Conservation (phyloP, 1,139 yeast species). For the Saccharomyces hybrid region DNA sequence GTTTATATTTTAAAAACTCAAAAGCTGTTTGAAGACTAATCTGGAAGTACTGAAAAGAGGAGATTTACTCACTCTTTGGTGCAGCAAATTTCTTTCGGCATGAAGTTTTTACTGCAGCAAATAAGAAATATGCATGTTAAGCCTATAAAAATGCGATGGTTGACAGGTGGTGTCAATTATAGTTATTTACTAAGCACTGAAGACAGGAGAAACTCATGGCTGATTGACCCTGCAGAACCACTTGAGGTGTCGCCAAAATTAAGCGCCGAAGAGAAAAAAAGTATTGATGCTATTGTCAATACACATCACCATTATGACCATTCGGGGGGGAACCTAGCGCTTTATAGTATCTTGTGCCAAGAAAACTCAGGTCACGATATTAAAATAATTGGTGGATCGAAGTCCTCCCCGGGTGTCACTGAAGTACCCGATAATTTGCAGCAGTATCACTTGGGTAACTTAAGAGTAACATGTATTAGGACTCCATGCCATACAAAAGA, state of each 20-base stretch:
- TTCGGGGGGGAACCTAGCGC: conserved; percentile 70
- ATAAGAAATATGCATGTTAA: conserved; percentile 66
- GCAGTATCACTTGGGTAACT: conserved; percentile 41
- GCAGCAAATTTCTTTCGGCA: background rate
- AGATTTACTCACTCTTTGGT: background rate
- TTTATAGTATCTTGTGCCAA: conserved; percentile 28
- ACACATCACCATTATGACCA: conserved; percentile 97
- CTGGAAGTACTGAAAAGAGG: background rate
- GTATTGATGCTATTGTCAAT: conserved; percentile 70
- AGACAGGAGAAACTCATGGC: conserved; percentile 60
- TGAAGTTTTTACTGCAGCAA: conserved; percentile 4
- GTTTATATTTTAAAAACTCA: background rate
- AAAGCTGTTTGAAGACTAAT: background rate
- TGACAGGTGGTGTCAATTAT: conserved; percentile 77
- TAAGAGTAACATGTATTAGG: conserved; percentile 66
- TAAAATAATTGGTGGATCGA: conserved; percentile 68
- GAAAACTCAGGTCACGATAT: conserved; percentile 40
- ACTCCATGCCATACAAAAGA: conserved; percentile 99
- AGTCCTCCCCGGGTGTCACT: conserved; percentile 26
- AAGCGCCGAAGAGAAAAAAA: conserved; percentile 32
- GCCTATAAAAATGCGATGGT: conserved; percentile 92
- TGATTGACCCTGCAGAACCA: conserved; percentile 91
- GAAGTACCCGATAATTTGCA: conserved; percentile 32
- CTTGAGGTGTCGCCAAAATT: conserved; percentile 43
- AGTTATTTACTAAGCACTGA: conserved; percentile 72